Percentiles rank a stretch among this genome's conserved stretches.
phyloP scores from a whole-genome alignment of 2,329 filamentous ascomycete species.

The Aureobasidium namibiae region DNA sequence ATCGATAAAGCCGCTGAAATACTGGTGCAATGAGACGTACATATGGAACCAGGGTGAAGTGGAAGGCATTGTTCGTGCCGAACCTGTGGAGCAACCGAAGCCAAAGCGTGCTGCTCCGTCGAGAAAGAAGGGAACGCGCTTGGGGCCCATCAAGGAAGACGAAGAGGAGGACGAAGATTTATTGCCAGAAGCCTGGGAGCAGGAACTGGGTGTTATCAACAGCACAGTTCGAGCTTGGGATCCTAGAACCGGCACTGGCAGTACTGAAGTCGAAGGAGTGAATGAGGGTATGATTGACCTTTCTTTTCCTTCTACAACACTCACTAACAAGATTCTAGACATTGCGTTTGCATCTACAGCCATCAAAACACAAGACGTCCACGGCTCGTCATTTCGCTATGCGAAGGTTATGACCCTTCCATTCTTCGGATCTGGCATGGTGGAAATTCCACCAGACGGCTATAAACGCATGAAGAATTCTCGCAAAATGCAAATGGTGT shows the following conservation, averaged over 20 bases:
- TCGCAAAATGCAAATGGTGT: conserved; percentile 93
- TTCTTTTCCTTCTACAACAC: background rate
- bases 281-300: conserved; percentile 29
- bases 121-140: conserved; percentile 25
- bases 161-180: conserved; percentile 46
- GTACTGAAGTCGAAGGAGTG: conserved; percentile 29
- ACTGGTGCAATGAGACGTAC: conserved; percentile 77
- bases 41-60: conserved; percentile 62
- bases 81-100: conserved; percentile 44
- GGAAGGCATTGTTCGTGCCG: conserved; percentile 68
- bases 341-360: conserved; percentile 52
- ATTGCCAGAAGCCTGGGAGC: conserved; percentile 61
- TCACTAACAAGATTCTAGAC: conserved; percentile 32
- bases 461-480: conserved; percentile 88
- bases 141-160: conserved; percentile 24
- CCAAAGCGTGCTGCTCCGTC: conserved; percentile 19
- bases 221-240: conserved; percentile 56
- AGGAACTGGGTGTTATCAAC: conserved; percentile 53
- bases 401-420: conserved; percentile 76
- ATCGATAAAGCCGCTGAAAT: conserved; percentile 70
- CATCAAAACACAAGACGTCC: conserved; percentile 50
- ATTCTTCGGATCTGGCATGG: conserved; percentile 83
- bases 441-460: conserved; percentile 75
- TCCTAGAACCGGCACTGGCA: conserved; percentile 21
- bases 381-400: conserved; percentile 69